Evolutionary conservation across 2,329 filamentous ascomycete species (phyloP), one percentile per base, ranked within the genome.

Genomic region (Apiospora koreana): DNA sequence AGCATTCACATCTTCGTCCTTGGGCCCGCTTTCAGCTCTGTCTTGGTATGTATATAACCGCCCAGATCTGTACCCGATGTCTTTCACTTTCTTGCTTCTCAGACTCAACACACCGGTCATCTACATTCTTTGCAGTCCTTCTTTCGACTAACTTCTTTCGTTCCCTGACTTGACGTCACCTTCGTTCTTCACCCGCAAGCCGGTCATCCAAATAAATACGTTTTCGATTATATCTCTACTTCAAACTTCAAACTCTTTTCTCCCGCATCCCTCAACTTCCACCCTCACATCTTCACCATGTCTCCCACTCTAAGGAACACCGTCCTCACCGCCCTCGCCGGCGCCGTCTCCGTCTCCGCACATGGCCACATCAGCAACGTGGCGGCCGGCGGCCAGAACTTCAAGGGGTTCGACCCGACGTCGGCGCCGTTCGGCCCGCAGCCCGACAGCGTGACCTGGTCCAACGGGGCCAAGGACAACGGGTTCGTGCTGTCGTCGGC

Each of bases 401-500:
- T 75, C 65, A 42, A 31, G 73, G 73, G 18, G 70, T 72, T 68
- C 48, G 46, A 45, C 72, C 73, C 42, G 73, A 73, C 68, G 65
- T 31, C 18, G 74, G 6, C 25, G 48, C 69, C 73, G 69, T 48
- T 71, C 74, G 62, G 76, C 75, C 69, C 68, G 74, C 70, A 48
- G 66, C 35, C 66, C 31, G 46, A 67, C 65, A 48, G 42, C 25
- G 42, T 48, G 14, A 48, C 25, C 23, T 67, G 65, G 65, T 9
- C 41, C 42, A 67, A 67, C 65, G 42, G 23, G 18, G 65, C 65
- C 16, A 43, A 2, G n/a, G 64, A 67, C 43, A 84, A 84, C 71
- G 83, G 85, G 23, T 86, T 83, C 78, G 84, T 88, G 69, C 82
- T 82, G 25, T 86, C 87, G 16, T 81, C 79, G 69, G 77, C 79